Conservation (phyloP, 1,284 basidiomycete species). For the Fomitopsis palustris region DNA sequence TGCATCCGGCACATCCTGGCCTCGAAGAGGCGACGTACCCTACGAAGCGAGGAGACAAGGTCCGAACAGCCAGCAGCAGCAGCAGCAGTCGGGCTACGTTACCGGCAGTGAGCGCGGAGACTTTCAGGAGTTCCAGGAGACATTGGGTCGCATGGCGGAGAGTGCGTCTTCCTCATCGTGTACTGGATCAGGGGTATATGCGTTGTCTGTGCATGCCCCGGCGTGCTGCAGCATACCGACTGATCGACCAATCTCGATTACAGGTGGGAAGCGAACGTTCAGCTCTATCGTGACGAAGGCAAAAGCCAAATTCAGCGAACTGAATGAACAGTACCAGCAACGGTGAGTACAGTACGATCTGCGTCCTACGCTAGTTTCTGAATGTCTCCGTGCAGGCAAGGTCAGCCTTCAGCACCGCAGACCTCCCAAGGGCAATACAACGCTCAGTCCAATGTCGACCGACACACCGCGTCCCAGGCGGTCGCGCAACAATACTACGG, state of each 20-base stretch:
- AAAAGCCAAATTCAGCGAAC: slow-evolving; percentile 77
- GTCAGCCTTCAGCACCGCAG: slow-evolving; percentile 10
- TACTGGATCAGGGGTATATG: background rate
- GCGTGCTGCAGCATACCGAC: background rate
- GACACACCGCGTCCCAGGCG: slow-evolving; percentile 22
- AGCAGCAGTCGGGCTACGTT: slow-evolving; percentile 14
- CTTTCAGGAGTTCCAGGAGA: slow-evolving; percentile 69
- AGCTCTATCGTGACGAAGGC: slow-evolving; percentile 67
- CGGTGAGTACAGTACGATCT: slow-evolving; percentile 16
- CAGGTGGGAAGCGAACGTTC: slow-evolving; percentile 77
- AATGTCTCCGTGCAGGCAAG: background rate
- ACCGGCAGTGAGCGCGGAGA: slow-evolving; percentile 32
- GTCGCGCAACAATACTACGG: slow-evolving; percentile 19
- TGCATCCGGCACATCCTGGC: slow-evolving; percentile 21
- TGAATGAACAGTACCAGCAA: slow-evolving; percentile 38
- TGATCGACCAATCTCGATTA: background rate
- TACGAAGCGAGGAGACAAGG: slow-evolving; percentile 18
- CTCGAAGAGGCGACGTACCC: slow-evolving; percentile 19
- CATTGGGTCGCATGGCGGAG: slow-evolving; percentile 71
- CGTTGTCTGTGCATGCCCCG: background rate
- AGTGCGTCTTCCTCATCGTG: slow-evolving; percentile 39
- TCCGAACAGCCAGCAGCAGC: slow-evolving; percentile 8
- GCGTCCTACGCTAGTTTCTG: background rate
- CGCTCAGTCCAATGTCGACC: slow-evolving; percentile 15
- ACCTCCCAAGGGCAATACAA: slow-evolving; percentile 17